Evolutionary conservation across 768 basidiomycete genomes (phyloP).

Genomic region (Boletus reticulatus): DNA sequence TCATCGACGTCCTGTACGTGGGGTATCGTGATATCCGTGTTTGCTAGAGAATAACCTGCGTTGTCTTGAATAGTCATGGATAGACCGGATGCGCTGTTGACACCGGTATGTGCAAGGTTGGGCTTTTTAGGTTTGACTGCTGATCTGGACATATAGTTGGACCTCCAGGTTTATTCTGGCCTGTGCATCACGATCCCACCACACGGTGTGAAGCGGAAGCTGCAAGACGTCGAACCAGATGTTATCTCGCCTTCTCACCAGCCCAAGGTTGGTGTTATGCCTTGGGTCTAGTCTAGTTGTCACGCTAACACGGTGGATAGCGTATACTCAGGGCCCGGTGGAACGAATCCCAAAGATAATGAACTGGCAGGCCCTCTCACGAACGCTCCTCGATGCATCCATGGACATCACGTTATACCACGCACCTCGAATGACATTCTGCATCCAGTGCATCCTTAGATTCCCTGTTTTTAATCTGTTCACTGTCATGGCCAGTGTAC

Average conservation of each 20-base stretch:
- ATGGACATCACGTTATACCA: constrained; percentile 5
- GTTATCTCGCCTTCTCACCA: neutral
- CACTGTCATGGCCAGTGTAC: constrained; percentile 5
- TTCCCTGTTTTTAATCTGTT: neutral
- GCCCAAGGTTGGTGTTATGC: constrained; percentile 18
- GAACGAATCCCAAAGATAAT: constrained; percentile 9
- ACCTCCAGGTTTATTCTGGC: constrained; percentile 12
- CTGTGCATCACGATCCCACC: constrained; percentile 26
- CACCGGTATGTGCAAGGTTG: constrained; percentile 16
- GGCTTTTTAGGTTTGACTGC: neutral
- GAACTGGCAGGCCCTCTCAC: neutral
- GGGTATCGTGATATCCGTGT: neutral
- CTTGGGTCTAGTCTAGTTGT: neutral
- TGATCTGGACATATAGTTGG: constrained; percentile 1
- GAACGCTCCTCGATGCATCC: neutral
- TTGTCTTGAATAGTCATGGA: constrained; percentile 9
- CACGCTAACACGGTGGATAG: constrained; percentile 7
- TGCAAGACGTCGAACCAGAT: constrained; percentile 15
- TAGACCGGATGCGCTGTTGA: constrained; percentile 3
- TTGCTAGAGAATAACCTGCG: neutral
- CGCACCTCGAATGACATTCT: neutral
- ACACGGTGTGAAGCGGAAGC: constrained; percentile 22
- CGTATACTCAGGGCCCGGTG: constrained; percentile 15
- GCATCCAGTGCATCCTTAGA: neutral
- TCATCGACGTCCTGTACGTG: constrained; percentile 17